Percentiles rank a stretch among this genome's conserved stretches.
Evolutionary conservation across 2,329 filamentous ascomycete species (phyloP).

Genomic region (Ceratocystiopsis minuta): DNA sequence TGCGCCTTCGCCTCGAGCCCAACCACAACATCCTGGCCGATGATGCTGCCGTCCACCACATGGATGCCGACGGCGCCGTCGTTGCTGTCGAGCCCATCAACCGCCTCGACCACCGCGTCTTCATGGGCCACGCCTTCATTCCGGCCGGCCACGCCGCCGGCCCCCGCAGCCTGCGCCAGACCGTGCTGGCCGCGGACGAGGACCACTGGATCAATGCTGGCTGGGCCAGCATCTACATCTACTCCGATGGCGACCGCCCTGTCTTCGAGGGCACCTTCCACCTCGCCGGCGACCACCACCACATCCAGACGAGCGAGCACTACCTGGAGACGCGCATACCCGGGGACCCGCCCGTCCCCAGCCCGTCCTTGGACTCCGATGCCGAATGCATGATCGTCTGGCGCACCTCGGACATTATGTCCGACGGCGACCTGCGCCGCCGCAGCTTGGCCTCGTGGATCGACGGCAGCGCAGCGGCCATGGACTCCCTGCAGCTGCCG

Average conservation of each 20-base stretch:
- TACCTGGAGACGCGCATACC: slow-evolving; percentile 56
- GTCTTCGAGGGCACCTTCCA: slow-evolving; percentile 84
- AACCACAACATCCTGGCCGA: slow-evolving; percentile 79
- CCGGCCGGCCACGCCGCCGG: too few relatives aligned
- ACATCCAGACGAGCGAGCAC: slow-evolving; percentile 58
- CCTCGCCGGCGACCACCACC: slow-evolving; percentile 65
- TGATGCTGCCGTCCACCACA: slow-evolving; percentile 53
- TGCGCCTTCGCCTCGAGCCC: slow-evolving; percentile 69
- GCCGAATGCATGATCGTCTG: slow-evolving; percentile 73
- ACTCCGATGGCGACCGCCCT: slow-evolving; percentile 56
- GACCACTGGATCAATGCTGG: slow-evolving; percentile 60
- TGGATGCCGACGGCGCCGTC: slow-evolving; percentile 55
- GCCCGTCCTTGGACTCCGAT: slow-evolving; percentile 39
- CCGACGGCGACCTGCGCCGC: slow-evolving; percentile 10
- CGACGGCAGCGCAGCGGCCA: slow-evolving; percentile 11
- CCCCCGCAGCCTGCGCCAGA: too few relatives aligned
- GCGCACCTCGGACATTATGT: slow-evolving; percentile 68
- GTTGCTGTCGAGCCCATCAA: slow-evolving; percentile 49
- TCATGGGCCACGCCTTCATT: slow-evolving; percentile 61
- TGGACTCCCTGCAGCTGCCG: slow-evolving; percentile 6
- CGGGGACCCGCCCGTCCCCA: slow-evolving; percentile 49
- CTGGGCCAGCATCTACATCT: slow-evolving; percentile 69
- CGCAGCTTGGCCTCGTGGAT: slow-evolving; percentile 14
- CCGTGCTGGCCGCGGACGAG: neutral
- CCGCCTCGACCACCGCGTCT: slow-evolving; percentile 62